Evolutionary conservation across 2,329 filamentous ascomycete genomes (phyloP).

Genomic region (Cryphonectria nitschkei): DNA sequence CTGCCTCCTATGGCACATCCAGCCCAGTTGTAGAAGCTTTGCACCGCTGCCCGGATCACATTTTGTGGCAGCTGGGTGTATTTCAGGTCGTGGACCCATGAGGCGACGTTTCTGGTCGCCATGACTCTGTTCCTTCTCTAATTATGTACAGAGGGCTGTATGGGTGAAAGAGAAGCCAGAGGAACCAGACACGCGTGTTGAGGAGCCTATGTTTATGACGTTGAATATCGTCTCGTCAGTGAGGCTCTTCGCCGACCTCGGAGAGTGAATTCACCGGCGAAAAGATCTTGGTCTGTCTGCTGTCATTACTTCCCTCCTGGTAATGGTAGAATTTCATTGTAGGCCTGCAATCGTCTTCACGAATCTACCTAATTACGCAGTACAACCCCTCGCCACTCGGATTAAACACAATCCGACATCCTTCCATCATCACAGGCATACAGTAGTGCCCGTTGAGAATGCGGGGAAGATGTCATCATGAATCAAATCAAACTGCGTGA

Average conservation of each 20-base stretch:
- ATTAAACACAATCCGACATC: neutral
- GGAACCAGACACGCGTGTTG: too few species aligned
- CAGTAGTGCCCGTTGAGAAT: neutral
- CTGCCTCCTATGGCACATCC: conserved; percentile 57
- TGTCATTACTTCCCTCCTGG: neutral
- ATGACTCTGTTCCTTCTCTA: conserved; percentile 34
- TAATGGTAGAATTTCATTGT: neutral
- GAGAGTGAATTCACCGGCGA: neutral
- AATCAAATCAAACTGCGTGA: neutral
- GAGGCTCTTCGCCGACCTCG: neutral
- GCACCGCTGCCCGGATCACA: conserved; percentile 48
- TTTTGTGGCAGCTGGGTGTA: conserved; percentile 44
- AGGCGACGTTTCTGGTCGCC: conserved; percentile 52
- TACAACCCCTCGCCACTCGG: neutral
- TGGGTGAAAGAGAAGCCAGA: neutral
- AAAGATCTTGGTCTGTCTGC: neutral
- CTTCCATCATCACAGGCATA: neutral
- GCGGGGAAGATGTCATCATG: conserved; percentile 3
- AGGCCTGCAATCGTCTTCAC: too few species aligned
- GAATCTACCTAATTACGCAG: neutral
- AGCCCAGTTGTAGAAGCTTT: conserved; percentile 57
- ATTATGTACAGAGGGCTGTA: neutral
- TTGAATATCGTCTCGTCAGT: neutral
- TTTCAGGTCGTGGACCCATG: conserved; percentile 49
- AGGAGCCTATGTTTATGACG: neutral